Base-by-base conservation (phyloP, 108 stramenopile species). In the Nitzschia palea region DNA sequence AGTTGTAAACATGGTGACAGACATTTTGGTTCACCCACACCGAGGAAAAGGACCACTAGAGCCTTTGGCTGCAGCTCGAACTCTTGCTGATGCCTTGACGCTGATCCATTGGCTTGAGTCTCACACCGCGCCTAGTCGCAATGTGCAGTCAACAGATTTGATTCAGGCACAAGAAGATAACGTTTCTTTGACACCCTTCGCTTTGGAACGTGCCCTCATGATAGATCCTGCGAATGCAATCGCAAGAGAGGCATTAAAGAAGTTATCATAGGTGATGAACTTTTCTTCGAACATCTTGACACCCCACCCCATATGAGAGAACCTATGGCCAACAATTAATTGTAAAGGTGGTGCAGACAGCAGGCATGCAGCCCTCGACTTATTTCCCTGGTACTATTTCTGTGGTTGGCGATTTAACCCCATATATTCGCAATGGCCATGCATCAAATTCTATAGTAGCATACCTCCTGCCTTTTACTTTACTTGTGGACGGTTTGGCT, bases 161-260 rank as follows among this genome's bases (percentile, higher is more conserved):
- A 59, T 32, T 45, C 25, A 33, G 10, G 23, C 22, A 10, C 17
- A 29, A 20, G 47, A 48, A 20, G 47, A 48, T 18, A 40, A 12
- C 6, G 12, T 40, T 6, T 5, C 47, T 4, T 5, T 20, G 9
- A 10, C 15, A 20, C 3, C 22, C 27, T 63, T 33, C 40, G 71
- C 60, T 27, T 36, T 72, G 30, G 71, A 78, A 28, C 58, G 61
- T 4, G 33, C 77, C 20, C 53, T 78, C 23, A 56, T 78, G 42
- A 57, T 78, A 45, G 30, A 59, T 34, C 77, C 77, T 48, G 30
- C 47, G 18, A 72, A 68, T 55, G 15, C 31, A 14, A 32, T 78
- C 8, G 77, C 66, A 6, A 55, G 70, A 14, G 22, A 55, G 26
- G 62, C 55, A 18, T n/a, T n/a, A n/a, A n/a, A n/a, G n/a, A n/a